Conservation (phyloP, 1,139 yeast species). For the Kluyveromyces sp. region DNA sequence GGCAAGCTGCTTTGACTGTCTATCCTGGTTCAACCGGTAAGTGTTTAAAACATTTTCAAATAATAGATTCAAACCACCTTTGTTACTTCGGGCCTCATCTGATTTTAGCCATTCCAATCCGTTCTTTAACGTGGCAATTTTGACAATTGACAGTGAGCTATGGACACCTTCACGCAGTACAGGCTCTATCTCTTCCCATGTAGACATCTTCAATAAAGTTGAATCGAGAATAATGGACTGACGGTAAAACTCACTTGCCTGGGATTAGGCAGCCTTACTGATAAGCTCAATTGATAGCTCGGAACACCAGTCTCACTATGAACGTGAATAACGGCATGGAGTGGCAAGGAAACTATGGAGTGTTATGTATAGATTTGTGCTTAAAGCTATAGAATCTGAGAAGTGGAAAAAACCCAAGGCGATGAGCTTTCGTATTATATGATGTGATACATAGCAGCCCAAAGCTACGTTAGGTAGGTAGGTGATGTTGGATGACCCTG, state of each 20-base stretch:
- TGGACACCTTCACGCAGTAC: slow-evolving; percentile 9
- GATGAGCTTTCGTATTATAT: background rate
- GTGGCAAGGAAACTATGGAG: too few species aligned
- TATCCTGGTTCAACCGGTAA: slow-evolving; percentile 39
- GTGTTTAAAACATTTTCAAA: slow-evolving; percentile 37
- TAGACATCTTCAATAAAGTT: slow-evolving; percentile 4
- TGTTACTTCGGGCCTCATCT: slow-evolving; percentile 3
- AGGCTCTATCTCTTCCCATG: slow-evolving; percentile 8
- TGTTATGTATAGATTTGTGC: too few species aligned
- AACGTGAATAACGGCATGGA: too few species aligned
- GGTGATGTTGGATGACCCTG: too few species aligned
- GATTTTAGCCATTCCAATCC: slow-evolving; percentile 5
- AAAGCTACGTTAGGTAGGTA: too few species aligned
- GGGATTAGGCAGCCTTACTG: background rate
- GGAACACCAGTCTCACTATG: too few species aligned
- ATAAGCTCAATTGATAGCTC: background rate
- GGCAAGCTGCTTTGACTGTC: slow-evolving; percentile 40
- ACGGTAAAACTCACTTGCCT: background rate
- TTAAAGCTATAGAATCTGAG: background rate
- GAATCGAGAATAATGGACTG: background rate
- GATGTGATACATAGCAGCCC: too few species aligned
- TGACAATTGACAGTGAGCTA: slow-evolving; percentile 9
- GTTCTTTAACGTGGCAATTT: slow-evolving; percentile 10
- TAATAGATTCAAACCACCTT: slow-evolving; percentile 19
- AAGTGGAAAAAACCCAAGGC: background rate